phyloP scores from a whole-genome alignment of 225 moss, liverwort and hornwort species.

The Sphagnum contortum region DNA sequence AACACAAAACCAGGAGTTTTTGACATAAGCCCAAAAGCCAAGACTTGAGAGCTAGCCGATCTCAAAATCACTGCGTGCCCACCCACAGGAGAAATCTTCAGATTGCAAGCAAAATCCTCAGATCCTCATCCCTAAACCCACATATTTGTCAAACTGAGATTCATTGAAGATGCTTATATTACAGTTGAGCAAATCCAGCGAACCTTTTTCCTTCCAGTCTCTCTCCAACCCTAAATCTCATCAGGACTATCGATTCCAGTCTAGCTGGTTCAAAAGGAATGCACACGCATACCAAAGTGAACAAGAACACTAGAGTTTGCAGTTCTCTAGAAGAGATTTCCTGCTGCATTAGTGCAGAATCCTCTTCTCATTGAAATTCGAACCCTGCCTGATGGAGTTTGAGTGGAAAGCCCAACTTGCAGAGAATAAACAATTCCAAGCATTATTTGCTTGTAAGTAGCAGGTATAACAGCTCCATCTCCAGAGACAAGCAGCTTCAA shows the following conservation, averaged over 20 bases:
- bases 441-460: slow-evolving; percentile 24
- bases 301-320: slow-evolving; percentile 33
- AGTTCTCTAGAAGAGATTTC: slow-evolving; percentile 56
- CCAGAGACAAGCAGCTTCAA: slow-evolving; percentile 63
- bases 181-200: not conserved
- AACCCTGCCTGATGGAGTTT: slow-evolving; percentile 38
- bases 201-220: not conserved
- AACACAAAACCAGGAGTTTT: not conserved
- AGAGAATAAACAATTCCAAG: slow-evolving; percentile 52
- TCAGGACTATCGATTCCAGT: not conserved
- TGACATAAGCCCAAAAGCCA: not conserved
- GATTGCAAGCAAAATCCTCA: not conserved
- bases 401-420: slow-evolving; percentile 54
- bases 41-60: too few species aligned
- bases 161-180: not conserved
- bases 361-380: slow-evolving; percentile 21
- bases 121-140: not conserved
- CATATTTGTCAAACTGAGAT: not conserved
- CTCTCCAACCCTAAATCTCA: not conserved
- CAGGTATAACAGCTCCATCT: slow-evolving; percentile 51
- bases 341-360: slow-evolving; percentile 62
- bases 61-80: too few species aligned
- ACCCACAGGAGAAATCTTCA: not conserved
- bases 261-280: too few species aligned
- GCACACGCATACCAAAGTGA: slow-evolving; percentile 43